These are phyloP conservation scores for Neofusicoccum sp. DNA, from an alignment of 2,329 filamentous ascomycete genomes.

Conservation along the genomic window DNA sequence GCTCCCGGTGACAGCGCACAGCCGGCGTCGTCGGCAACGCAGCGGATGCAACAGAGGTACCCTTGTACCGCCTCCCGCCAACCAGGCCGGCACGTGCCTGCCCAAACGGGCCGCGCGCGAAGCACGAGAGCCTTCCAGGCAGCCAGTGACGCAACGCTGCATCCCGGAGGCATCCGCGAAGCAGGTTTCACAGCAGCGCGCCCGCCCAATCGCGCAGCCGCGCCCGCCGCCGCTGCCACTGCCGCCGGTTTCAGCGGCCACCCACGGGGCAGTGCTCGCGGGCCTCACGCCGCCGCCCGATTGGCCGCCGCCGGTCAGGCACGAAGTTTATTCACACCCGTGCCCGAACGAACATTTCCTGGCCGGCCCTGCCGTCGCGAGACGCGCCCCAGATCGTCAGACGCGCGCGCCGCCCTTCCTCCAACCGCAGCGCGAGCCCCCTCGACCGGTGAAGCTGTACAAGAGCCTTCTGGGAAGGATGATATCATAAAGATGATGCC, in stretches of 20 bases:
- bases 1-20: conserved; percentile 6
- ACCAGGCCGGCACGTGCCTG: conserved; percentile 3
- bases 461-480: conserved; percentile 16
- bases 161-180: conserved; percentile 12
- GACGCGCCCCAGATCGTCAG: conserved; percentile 11
- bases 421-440: conserved; percentile 7
- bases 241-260: neutral
- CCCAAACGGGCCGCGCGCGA: neutral
- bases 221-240: neutral
- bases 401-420: conserved; percentile 1
- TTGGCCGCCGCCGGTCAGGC: neutral
- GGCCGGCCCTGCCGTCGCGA: neutral
- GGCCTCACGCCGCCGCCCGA: neutral
- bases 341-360: neutral
- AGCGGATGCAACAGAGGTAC: neutral
- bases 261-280: neutral
- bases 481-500: conserved; percentile 16
- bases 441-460: conserved; percentile 15
- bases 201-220: neutral
- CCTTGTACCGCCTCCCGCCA: neutral
- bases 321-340: neutral
- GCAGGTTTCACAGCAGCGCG: conserved; percentile 9
- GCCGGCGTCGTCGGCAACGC: neutral
- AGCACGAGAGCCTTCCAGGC: conserved; percentile 13
- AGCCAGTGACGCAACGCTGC: conserved; percentile 15